Percentiles rank a stretch among this genome's conserved stretches.
Evolutionary conservation across 768 basidiomycete species (phyloP).

Genomic region (Suillus lakei): DNA sequence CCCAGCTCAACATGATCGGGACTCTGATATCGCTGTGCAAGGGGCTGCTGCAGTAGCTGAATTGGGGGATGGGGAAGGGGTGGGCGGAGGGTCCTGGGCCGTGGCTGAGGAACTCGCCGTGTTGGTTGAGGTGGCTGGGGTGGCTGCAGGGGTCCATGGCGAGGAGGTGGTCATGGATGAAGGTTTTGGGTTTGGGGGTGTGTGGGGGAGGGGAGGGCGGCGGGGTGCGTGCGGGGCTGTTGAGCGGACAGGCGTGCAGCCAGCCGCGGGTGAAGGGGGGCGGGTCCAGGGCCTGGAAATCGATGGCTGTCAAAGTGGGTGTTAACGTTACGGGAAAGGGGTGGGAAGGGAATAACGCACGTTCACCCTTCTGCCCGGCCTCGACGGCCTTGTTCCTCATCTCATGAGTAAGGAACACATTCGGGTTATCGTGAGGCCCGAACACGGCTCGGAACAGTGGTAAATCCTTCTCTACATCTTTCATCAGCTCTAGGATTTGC

Average conservation of each 20-base stretch:
- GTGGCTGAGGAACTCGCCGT: conserved; percentile 53
- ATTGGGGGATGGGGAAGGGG: conserved; percentile 46
- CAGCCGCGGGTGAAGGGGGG: conserved; percentile 31
- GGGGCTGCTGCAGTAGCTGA: conserved; percentile 50
- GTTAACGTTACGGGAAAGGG: no score
- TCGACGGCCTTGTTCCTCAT: conserved; percentile 35
- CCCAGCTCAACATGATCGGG: conserved; percentile 47
- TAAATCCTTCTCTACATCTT: conserved; percentile 43
- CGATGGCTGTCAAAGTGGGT: background rate
- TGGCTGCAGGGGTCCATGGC: conserved; percentile 49
- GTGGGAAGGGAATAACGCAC: background rate
- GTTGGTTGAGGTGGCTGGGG: conserved; percentile 43
- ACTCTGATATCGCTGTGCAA: conserved; percentile 56
- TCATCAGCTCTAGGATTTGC: conserved; percentile 45
- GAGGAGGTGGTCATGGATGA: conserved; percentile 33
- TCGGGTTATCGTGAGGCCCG: conserved; percentile 49
- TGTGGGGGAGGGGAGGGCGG: conserved; percentile 17
- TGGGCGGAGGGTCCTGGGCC: conserved; percentile 48
- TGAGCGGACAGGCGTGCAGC: conserved; percentile 43
- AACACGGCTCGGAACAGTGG: conserved; percentile 53
- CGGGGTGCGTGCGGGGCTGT: conserved; percentile 38
- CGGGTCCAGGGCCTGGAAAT: background rate
- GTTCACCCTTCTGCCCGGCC: conserved; percentile 27
- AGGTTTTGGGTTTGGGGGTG: conserved; percentile 18
- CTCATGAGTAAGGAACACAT: conserved; percentile 39